Evolutionary conservation across 768 basidiomycete species (phyloP).

Genomic region (Auricularia heimuer): DNA sequence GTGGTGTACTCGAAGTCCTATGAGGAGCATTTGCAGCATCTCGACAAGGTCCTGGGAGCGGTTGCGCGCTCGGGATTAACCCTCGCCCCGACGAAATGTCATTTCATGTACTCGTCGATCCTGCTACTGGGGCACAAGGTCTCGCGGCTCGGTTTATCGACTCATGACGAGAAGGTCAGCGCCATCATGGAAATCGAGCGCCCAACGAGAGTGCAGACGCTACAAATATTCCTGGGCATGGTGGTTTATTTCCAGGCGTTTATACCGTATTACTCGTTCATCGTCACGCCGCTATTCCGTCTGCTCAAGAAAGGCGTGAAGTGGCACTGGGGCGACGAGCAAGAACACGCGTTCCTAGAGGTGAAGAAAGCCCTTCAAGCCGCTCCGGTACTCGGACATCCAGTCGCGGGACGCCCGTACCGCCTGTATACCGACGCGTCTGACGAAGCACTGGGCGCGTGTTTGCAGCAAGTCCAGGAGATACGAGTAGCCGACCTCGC

Average conservation of each 20-base stretch:
- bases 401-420: slow-evolving; percentile 22
- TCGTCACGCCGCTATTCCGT: slow-evolving; percentile 25
- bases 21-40: slow-evolving; percentile 18
- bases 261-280: slow-evolving; percentile 24
- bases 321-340: slow-evolving; percentile 17
- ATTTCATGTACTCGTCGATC: slow-evolving; percentile 23
- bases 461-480: slow-evolving; percentile 20
- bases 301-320: slow-evolving; percentile 20
- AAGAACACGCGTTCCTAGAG: slow-evolving; percentile 21
- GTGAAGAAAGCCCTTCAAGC: slow-evolving; percentile 20
- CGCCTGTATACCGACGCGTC: slow-evolving; percentile 12
- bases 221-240: slow-evolving; percentile 29
- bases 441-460: slow-evolving; percentile 22
- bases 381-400: slow-evolving; percentile 26
- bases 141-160: slow-evolving; percentile 24
- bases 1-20: slow-evolving; percentile 14
- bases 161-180: slow-evolving; percentile 27
- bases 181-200: slow-evolving; percentile 21
- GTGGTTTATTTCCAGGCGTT: slow-evolving; percentile 29
- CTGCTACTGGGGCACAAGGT: slow-evolving; percentile 16
- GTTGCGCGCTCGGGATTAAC: slow-evolving; percentile 10
- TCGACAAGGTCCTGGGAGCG: slow-evolving; percentile 12
- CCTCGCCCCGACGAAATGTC: slow-evolving; percentile 13
- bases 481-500: slow-evolving; percentile 13
- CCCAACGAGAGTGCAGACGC: slow-evolving; percentile 17